Evolutionary conservation across 2,329 filamentous ascomycete species (phyloP).

Genomic region (Penicillium hesseltinei): DNA sequence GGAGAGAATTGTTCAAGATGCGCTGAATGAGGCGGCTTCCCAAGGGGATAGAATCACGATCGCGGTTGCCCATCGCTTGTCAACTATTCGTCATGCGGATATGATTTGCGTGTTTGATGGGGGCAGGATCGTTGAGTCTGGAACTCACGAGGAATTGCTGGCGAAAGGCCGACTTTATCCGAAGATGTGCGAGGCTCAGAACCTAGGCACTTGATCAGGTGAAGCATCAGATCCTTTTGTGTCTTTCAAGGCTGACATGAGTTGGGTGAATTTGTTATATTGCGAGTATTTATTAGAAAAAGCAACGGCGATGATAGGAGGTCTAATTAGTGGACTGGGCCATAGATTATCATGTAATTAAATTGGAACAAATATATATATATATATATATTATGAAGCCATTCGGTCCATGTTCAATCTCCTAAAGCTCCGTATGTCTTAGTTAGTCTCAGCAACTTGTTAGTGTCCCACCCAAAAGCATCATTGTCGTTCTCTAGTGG

Average conservation of each 20-base stretch:
- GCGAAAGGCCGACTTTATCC: constrained; percentile 38
- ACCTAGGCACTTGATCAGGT: constrained; percentile 2
- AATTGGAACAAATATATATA: neutral
- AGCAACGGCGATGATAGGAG: neutral
- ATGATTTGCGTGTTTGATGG: constrained; percentile 66
- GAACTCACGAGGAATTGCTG: constrained; percentile 40
- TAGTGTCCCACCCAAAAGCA: too few species aligned
- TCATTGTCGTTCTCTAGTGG: neutral
- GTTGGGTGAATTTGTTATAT: neutral
- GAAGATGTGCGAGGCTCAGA: constrained; percentile 37
- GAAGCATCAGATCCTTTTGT: neutral
- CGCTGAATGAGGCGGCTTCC: constrained; percentile 59
- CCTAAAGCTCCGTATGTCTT: neutral
- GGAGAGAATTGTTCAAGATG: constrained; percentile 81
- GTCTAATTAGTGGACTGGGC: neutral
- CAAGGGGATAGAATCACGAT: constrained; percentile 31
- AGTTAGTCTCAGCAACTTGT: too few species aligned
- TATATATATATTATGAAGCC: neutral
- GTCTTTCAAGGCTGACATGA: neutral
- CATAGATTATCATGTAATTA: neutral
- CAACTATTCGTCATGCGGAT: constrained; percentile 55
- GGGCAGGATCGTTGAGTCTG: constrained; percentile 42
- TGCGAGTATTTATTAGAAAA: neutral
- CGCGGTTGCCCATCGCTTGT: constrained; percentile 30
- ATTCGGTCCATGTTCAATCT: neutral